Conservation (phyloP, 345 rosid genomes). For the Acer yangbiense region DNA sequence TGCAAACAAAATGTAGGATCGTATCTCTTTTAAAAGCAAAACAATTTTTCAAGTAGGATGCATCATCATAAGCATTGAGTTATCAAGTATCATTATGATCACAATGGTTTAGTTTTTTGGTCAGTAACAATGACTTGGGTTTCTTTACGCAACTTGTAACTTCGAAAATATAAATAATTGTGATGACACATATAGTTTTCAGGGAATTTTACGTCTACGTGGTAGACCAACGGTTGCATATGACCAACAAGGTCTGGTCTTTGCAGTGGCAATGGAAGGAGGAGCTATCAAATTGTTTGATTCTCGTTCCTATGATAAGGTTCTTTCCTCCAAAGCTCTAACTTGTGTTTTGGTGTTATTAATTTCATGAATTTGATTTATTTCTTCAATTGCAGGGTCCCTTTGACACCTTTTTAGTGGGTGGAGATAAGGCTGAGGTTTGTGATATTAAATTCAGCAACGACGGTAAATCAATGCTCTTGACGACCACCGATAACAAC, state of each 20-base stretch:
- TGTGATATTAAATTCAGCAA: slow-evolving; percentile 97
- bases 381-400: slow-evolving; percentile 69
- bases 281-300: slow-evolving; percentile 97
- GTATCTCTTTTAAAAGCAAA: background rate
- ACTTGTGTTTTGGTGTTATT: background rate
- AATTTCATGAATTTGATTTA: slow-evolving; percentile 20
- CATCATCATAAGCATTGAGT: background rate
- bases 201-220: slow-evolving; percentile 89
- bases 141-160: background rate
- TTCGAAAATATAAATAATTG: slow-evolving; percentile 21
- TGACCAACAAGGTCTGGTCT: slow-evolving; percentile 98
- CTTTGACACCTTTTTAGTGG: slow-evolving; percentile 93
- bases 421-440: slow-evolving; percentile 96
- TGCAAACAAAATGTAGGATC: background rate
- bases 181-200: slow-evolving; percentile 50
- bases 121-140: background rate
- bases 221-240: slow-evolving; percentile 98
- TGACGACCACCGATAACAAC: slow-evolving; percentile 86
- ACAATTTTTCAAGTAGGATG: background rate
- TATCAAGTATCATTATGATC: background rate
- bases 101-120: background rate
- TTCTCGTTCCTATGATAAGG: slow-evolving; percentile 96
- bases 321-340: slow-evolving; percentile 22
- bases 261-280: slow-evolving; percentile 99
- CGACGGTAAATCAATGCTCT: slow-evolving; percentile 93